These are phyloP conservation scores for Leccinum boreale DNA, from an alignment of 768 basidiomycete species.

Conservation along the genomic window DNA sequence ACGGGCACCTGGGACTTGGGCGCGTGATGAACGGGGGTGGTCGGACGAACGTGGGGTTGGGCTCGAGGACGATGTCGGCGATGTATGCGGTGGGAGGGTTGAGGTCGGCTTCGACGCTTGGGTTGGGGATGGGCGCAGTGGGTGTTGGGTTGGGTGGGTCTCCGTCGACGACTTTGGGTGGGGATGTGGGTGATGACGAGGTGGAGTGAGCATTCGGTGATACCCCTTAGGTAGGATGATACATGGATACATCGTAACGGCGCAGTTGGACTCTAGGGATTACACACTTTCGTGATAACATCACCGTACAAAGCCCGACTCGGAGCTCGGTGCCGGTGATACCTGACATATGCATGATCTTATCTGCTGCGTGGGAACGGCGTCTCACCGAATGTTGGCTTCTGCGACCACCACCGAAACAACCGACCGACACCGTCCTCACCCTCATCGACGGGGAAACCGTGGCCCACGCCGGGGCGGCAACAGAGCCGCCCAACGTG, in stretches of 20 bases:
- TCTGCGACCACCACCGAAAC: slow-evolving; percentile 16
- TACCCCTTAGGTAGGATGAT: no score
- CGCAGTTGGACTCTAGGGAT: no score
- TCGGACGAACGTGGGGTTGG: slow-evolving; percentile 5
- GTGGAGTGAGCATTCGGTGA: not conserved
- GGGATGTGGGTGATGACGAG: not conserved
- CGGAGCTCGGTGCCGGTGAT: no score
- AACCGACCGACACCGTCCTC: not conserved
- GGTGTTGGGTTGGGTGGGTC: slow-evolving; percentile 22
- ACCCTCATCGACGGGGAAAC: slow-evolving; percentile 14
- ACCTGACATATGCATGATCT: no score
- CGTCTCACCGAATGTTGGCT: slow-evolving; percentile 6
- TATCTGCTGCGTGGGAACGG: not conserved
- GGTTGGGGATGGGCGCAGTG: slow-evolving; percentile 14
- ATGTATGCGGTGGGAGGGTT: slow-evolving; percentile 66
- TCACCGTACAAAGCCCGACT: no score
- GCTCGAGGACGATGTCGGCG: slow-evolving; percentile 50
- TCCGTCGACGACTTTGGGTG: slow-evolving; percentile 2
- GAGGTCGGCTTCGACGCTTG: slow-evolving; percentile 31
- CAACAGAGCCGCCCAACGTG: slow-evolving; percentile 7
- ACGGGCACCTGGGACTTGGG: slow-evolving; percentile 17
- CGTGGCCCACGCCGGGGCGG: slow-evolving; percentile 22
- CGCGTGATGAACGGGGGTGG: slow-evolving; percentile 2
- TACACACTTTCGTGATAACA: no score
- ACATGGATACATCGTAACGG: no score